Conservation (phyloP, 352 stramenopile genomes). For the Thraustochytrium sp. region DNA sequence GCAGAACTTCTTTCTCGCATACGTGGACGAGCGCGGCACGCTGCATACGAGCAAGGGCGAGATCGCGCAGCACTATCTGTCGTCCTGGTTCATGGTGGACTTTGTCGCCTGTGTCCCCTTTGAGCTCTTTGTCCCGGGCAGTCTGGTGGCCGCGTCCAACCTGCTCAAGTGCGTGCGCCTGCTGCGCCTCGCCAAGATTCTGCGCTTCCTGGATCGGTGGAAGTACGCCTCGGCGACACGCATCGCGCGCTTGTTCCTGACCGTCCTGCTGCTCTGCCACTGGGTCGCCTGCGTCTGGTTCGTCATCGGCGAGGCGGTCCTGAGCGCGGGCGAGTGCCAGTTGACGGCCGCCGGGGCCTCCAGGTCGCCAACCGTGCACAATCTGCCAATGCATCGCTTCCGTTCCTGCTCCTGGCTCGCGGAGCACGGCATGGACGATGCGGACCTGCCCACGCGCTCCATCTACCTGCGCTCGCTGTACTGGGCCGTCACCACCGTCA, state of each 20-base stretch:
- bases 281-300: conserved; percentile 33
- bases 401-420: conserved; percentile 6
- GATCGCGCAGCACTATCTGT: background rate
- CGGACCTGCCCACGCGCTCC: background rate
- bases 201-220: conserved; percentile 5
- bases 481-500: conserved; percentile 36
- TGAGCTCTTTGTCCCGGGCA: conserved; percentile 4
- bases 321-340: background rate
- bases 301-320: background rate
- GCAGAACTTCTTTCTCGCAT: conserved; percentile 15
- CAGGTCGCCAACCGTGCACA: background rate
- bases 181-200: conserved; percentile 21
- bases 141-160: background rate
- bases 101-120: background rate
- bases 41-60: background rate
- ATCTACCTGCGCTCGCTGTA: conserved; percentile 11
- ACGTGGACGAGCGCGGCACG: background rate
- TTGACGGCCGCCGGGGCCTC: background rate
- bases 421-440: background rate
- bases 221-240: background rate
- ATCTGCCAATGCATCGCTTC: background rate
- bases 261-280: conserved; percentile 11
- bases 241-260: background rate
- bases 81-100: conserved; percentile 11
- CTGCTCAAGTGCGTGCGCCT: conserved; percentile 21